Evolutionary conservation across 1,139 yeast genomes (phyloP).

Genomic region (Geotrichum bryndzae): DNA sequence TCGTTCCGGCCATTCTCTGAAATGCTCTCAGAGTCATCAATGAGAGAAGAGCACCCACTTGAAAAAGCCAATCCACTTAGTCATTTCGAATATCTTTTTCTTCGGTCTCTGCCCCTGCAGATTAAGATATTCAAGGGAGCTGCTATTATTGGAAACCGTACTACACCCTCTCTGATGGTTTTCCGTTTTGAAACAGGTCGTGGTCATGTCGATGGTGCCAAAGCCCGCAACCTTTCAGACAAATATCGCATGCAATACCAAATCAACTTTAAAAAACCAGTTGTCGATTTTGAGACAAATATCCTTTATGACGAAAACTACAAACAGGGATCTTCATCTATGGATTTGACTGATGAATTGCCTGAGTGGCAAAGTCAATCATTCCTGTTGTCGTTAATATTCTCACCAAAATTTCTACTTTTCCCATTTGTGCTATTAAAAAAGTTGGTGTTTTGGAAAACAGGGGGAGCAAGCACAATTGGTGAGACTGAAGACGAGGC

Average conservation of each 20-base stretch:
- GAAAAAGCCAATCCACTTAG: neutral
- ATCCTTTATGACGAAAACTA: slow-evolving; percentile 42
- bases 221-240: slow-evolving; percentile 50
- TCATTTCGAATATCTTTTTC: slow-evolving; percentile 27
- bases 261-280: slow-evolving; percentile 46
- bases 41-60: neutral
- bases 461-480: neutral
- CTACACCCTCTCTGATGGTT: slow-evolving; percentile 68
- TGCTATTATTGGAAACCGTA: slow-evolving; percentile 67
- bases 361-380: slow-evolving; percentile 2
- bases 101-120: slow-evolving; percentile 52
- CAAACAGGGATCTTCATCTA: neutral
- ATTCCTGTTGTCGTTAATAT: neutral
- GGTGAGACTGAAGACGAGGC: neutral
- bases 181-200: slow-evolving; percentile 51
- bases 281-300: slow-evolving; percentile 62
- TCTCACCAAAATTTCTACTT: neutral
- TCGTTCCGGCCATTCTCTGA: slow-evolving; percentile 12
- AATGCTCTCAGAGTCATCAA: neutral
- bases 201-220: slow-evolving; percentile 56
- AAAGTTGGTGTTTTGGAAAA: neutral
- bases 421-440: neutral
- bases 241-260: slow-evolving; percentile 45
- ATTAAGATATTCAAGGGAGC: slow-evolving; percentile 62
- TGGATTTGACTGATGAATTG: neutral